Conservation (phyloP, 305 asterid species). For the Petunia hybrid region DNA sequence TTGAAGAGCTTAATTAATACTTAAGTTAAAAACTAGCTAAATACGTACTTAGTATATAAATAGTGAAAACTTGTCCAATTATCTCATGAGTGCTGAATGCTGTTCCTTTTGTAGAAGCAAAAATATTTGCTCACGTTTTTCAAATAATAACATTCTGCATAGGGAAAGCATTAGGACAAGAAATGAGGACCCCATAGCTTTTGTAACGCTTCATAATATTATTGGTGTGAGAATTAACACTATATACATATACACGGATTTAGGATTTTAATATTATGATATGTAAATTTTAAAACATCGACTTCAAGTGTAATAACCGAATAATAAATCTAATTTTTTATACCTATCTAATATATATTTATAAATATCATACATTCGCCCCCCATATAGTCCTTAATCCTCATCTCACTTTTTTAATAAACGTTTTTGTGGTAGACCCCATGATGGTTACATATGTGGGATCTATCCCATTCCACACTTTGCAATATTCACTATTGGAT, state of each 20-base stretch:
- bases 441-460: constrained; percentile 2
- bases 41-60: background rate
- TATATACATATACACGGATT: too few species aligned
- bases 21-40: background rate
- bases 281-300: too few species aligned
- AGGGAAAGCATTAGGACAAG: background rate
- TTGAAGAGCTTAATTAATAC: background rate
- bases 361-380: too few species aligned
- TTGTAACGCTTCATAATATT: background rate
- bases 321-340: too few species aligned
- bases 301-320: too few species aligned
- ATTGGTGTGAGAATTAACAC: constrained; percentile 4
- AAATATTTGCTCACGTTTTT: constrained; percentile 35
- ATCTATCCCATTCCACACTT: constrained; percentile 30
- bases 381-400: background rate
- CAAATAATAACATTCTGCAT: background rate
- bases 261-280: background rate
- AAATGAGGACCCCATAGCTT: background rate
- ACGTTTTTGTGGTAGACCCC: constrained; percentile 19
- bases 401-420: background rate
- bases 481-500: constrained; percentile 3
- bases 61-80: background rate
- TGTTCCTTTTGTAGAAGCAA: constrained; percentile 31
- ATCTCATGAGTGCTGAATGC: constrained; percentile 20
- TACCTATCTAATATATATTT: too few species aligned